Conservation (phyloP, 139 green algal genomes). For the Asterochloris erici region DNA sequence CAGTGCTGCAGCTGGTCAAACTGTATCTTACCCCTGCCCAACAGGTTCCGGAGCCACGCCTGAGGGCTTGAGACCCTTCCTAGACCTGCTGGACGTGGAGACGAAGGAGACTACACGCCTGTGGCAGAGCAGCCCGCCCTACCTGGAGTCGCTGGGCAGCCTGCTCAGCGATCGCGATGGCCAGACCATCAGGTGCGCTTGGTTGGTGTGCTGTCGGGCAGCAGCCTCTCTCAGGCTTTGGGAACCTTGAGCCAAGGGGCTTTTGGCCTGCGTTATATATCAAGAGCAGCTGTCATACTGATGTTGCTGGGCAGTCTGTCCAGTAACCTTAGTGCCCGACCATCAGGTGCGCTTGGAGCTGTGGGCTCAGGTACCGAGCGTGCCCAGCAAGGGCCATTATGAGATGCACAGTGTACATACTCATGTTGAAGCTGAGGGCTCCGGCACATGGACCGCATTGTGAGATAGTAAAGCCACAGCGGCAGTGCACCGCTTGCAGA, state of each 20-base stretch:
- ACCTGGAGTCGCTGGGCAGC: slow-evolving; percentile 67
- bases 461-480: no score
- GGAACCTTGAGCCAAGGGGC: no score
- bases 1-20: no score
- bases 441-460: no score
- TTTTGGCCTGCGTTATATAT: no score
- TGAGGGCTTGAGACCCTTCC: slow-evolving; percentile 87
- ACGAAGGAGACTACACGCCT: slow-evolving; percentile 64
- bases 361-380: no score
- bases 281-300: slow-evolving; percentile 36
- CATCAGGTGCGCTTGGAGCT: slow-evolving; percentile 3
- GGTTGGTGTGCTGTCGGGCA: not conserved
- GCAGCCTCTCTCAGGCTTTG: no score
- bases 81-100: slow-evolving; percentile 81
- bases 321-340: not conserved
- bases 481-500: no score
- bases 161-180: slow-evolving; percentile 13
- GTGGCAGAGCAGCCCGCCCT: slow-evolving; percentile 76
- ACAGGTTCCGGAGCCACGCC: slow-evolving; percentile 72
- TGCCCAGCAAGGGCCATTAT: no score
- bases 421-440: no score
- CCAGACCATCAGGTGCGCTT: slow-evolving; percentile 8
- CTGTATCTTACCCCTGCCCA: not conserved
- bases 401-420: no score
- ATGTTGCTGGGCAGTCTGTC: slow-evolving; percentile 57